phyloP scores from a whole-genome alignment of 371 early-diverging fungal species.

The Entomophthora muscae region DNA sequence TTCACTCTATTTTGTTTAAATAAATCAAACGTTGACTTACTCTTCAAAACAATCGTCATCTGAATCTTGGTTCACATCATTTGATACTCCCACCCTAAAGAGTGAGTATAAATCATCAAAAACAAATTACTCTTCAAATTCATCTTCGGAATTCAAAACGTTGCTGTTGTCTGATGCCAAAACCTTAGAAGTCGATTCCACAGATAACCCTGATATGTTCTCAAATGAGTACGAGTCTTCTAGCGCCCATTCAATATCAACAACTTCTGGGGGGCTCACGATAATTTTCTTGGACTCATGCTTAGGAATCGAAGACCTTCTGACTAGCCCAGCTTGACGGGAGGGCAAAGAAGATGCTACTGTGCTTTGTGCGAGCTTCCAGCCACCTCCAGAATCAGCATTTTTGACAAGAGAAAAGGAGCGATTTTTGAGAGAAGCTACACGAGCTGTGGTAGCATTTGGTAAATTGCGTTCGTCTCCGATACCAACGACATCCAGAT shows the following conservation, averaged over 20 bases:
- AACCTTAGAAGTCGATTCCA: too few relatives aligned
- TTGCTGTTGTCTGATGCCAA: background rate
- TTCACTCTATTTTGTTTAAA: conserved; percentile 14
- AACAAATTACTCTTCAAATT: background rate
- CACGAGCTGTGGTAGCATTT: conserved; percentile 23
- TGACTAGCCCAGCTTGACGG: too few relatives aligned
- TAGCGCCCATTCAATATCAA: conserved; percentile 29
- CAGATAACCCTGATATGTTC: too few relatives aligned
- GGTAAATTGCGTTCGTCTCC: conserved; percentile 3
- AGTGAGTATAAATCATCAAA: background rate
- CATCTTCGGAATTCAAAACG: background rate
- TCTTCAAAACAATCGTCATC: background rate
- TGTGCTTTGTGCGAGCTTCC: conserved; percentile 40
- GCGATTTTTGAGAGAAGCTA: conserved; percentile 64
- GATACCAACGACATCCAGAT: conserved; percentile 31
- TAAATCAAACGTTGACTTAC: background rate
- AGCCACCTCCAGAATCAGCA: conserved; percentile 45
- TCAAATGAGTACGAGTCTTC: conserved; percentile 26
- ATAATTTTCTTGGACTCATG: too few relatives aligned
- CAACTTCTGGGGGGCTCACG: conserved; percentile 30
- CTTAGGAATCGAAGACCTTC: too few relatives aligned
- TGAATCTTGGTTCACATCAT: background rate
- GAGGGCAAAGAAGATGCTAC: background rate
- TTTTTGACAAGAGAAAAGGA: conserved; percentile 72
- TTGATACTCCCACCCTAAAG: background rate